phyloP scores from a whole-genome alignment of 2,329 filamentous ascomycete species.

The Furcasterigmium sp. region DNA sequence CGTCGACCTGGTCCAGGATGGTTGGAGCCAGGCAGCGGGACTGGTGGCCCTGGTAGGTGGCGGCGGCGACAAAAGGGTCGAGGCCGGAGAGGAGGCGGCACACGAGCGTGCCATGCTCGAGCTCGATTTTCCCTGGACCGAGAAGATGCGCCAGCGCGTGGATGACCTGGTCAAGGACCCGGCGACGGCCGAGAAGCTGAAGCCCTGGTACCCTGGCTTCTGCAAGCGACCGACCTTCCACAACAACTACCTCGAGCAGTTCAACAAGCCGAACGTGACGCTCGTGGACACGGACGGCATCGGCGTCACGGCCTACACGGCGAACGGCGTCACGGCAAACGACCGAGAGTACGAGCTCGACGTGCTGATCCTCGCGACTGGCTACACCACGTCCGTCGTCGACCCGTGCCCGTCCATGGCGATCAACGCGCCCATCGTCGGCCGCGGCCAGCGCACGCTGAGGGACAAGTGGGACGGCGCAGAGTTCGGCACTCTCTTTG shows the following conservation, averaged over 20 bases:
- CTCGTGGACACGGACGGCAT: constrained; percentile 55
- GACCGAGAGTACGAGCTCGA: constrained; percentile 43
- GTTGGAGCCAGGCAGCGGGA: constrained; percentile 37
- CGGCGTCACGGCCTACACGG: constrained; percentile 41
- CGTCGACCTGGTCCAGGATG: constrained; percentile 41
- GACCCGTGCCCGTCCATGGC: constrained; percentile 16
- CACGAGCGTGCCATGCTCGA: constrained; percentile 22
- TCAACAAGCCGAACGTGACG: constrained; percentile 54
- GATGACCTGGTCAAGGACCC: constrained; percentile 46
- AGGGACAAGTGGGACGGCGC: constrained; percentile 35
- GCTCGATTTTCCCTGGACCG: constrained; percentile 34
- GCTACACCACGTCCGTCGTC: constrained; percentile 24
- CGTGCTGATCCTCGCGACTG: constrained; percentile 29
- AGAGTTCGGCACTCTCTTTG: constrained; percentile 46
- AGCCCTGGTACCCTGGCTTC: constrained; percentile 55
- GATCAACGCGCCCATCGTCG: constrained; percentile 30
- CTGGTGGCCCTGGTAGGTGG: constrained; percentile 30
- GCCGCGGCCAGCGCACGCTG: constrained; percentile 34
- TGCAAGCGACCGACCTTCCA: constrained; percentile 62
- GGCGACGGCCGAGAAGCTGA: constrained; percentile 44
- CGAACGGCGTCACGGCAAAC: constrained; percentile 39
- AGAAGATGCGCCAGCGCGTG: constrained; percentile 39
- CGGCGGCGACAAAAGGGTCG: constrained; percentile 9
- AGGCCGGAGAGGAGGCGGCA: constrained; percentile 14
- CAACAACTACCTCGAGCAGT: constrained; percentile 51